Percentiles rank a stretch among this genome's conserved stretches.
These are phyloP conservation scores for Tetradesmus obliquus DNA, from an alignment of 139 green algal genomes.

Conservation along the genomic window DNA sequence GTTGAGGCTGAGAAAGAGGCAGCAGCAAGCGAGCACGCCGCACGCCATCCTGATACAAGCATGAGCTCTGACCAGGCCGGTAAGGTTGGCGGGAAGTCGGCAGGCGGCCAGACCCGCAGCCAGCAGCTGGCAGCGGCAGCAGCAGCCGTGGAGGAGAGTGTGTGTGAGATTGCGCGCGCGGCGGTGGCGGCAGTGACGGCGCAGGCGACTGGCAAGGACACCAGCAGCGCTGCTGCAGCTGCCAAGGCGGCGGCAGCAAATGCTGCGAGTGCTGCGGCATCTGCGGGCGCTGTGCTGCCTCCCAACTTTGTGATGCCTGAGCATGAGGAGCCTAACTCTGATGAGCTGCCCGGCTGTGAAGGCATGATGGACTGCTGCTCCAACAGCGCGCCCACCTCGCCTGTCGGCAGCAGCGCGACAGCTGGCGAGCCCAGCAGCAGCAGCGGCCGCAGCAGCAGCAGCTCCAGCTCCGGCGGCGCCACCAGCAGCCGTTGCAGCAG, in stretches of 20 bases:
- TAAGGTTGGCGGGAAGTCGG: not conserved
- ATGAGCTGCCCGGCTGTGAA: slow-evolving; percentile 12
- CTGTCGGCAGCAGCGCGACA: slow-evolving; percentile 22
- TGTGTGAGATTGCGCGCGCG: slow-evolving; percentile 9
- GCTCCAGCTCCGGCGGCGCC: not conserved
- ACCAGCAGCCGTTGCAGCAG: slow-evolving; percentile 9
- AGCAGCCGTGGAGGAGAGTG: slow-evolving; percentile 34
- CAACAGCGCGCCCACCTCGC: slow-evolving; percentile 21
- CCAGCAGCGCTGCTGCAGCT: slow-evolving; percentile 33
- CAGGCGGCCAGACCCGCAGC: slow-evolving; percentile 1
- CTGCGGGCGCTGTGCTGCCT: slow-evolving; percentile 37
- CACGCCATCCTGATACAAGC: not conserved
- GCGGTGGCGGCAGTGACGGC: slow-evolving; percentile 48
- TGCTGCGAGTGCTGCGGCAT: slow-evolving; percentile 36
- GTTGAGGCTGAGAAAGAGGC: slow-evolving; percentile 40
- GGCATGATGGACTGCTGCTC: not conserved
- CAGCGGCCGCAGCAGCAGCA: slow-evolving; percentile 16
- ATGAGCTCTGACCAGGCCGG: not conserved
- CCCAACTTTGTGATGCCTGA: slow-evolving; percentile 22
- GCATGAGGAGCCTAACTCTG: not conserved
- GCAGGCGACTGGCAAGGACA: slow-evolving; percentile 38
- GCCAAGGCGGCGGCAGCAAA: slow-evolving; percentile 39
- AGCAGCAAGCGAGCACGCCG: not conserved
- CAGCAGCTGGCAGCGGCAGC: slow-evolving; percentile 45
- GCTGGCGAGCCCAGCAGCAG: not conserved